Evolutionary conservation across 208 protist species (phyloP), one percentile per base, ranked within the genome.

Genomic region (Angomonas deanei): DNA sequence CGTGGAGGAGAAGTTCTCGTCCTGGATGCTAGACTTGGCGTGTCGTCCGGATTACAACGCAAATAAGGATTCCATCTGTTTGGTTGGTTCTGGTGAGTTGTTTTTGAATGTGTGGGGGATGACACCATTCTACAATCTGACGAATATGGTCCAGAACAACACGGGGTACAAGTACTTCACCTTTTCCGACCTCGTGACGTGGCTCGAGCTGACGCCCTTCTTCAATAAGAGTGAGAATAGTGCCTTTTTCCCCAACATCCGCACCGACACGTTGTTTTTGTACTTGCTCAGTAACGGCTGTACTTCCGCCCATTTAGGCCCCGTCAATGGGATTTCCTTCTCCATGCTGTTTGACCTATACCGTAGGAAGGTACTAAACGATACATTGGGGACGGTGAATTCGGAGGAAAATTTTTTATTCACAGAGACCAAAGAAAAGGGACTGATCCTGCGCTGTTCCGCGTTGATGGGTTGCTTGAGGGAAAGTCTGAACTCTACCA

Each of bases 1-100:
- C 38, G 79, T 82, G 53, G 90, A 96, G 68, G 73, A 84, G 55
- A 96, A 96, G 67, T 81, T 93, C 56, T 65, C 81, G 27, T 75
- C 86, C 19, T 96, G 90, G 87, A 85, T 85, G 23, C 66, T 94
- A 11, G 90, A 96, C 64, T 55, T 96, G n/a, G 84, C 90, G 10
- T 80, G 70, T 63, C 71, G 82, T 11, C 76, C 82, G n/a, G 70
- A 62, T 10, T 81, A 78, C 33, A 71, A 81, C 59, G 68, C 72
- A 17, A 81, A 80, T 61, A 65, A 68, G 19, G 72, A 87, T n/a
- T 86, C 82, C 17, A 62, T 96, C 26, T 88, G 80, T 57, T 34
- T 96, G 24, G 64, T 96, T 34, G 90, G 90, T 0, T 60, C 76
- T 1, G 69, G 55, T 2, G 81, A 93, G 64, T 66, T 94, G 39